A percentile compares a stretch with the other conserved stretches of the same genome.
Conservation (phyloP, 257 asterid genomes). For the Primulina tabacum region DNA sequence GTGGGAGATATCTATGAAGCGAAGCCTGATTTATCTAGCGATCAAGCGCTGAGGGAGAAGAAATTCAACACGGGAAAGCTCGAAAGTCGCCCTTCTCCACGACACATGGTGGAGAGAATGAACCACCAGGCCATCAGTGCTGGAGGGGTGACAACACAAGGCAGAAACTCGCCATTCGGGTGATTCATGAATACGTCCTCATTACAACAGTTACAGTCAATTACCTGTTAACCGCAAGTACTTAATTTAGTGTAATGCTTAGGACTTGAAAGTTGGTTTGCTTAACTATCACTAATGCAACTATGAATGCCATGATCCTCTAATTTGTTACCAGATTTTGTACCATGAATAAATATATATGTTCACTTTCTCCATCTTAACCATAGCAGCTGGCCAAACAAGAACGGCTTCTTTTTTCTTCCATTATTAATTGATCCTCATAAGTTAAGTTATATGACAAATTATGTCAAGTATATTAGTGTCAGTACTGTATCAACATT, state of each 20-base stretch:
- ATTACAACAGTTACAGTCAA: background rate
- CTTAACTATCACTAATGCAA: background rate
- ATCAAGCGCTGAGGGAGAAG: slow-evolving; percentile 34
- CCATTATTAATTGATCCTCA: too few relatives aligned
- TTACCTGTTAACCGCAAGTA: too few relatives aligned
- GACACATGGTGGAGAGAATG: slow-evolving; percentile 37
- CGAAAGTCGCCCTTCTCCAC: slow-evolving; percentile 48
- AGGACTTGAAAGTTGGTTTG: background rate
- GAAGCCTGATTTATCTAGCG: slow-evolving; percentile 43
- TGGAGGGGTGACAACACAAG: slow-evolving; percentile 37
- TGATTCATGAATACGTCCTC: slow-evolving; percentile 21
- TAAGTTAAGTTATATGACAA: too few relatives aligned
- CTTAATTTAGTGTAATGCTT: background rate
- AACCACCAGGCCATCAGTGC: slow-evolving; percentile 31
- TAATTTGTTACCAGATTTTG: background rate
- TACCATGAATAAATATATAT: background rate
- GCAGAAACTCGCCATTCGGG: slow-evolving; percentile 58
- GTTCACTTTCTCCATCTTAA: too few relatives aligned
- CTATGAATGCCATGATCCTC: background rate
- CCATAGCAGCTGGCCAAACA: too few relatives aligned
- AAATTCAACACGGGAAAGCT: slow-evolving; percentile 37
- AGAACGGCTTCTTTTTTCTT: too few relatives aligned
- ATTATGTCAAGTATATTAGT: too few relatives aligned
- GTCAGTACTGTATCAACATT: too few relatives aligned
- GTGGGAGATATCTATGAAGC: slow-evolving; percentile 50